Base-by-base conservation (phyloP, 2,329 filamentous ascomycete genomes). In the Aspergillus aculeatinus region DNA sequence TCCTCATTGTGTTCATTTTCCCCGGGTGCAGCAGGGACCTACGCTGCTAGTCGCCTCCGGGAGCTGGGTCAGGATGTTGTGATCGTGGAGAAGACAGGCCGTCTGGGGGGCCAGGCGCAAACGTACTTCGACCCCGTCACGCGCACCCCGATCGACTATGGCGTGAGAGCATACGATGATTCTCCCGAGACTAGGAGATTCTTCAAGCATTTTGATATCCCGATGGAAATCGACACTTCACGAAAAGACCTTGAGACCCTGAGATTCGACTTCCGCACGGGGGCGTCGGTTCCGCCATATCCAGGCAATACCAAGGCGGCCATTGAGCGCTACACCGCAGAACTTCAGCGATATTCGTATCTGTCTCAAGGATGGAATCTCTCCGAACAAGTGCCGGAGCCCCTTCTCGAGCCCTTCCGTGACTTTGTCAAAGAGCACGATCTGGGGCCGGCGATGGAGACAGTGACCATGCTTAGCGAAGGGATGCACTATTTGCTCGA, bases 381-480 rank as follows among this genome's bases (percentile, higher is more conserved):
- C 2, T 67, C 70, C 0, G 63, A 72, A 5, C 66, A 66, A 0
- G 64, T 76, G 4, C 71, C 73, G 0, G 70, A 70, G 44, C 72
- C 72, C 16, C 58, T 74, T 14, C 42, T 72, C 5, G 53, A 69
- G 16, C 66, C 71, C 1, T 73, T 74, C 63, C 60, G 63, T 1
- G 65, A 73, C 1, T 74, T 74, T 29, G 66, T 68, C 0, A 57
- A 63, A 23, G 68, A 68, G 35, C 65, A 74, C 55, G 39, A 63
- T n/a, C 51, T 73, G 5, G 59, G 65, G 9, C 56, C 63, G 2
- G 64, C 63, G 4, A 51, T 69, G 16, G 60, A 64, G n/a, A 23
- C 60, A 3, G 63, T 74, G 11, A 63, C 56, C 12, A 23, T 50
- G 29, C 67, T 63, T 19, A 58, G 51, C 9, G 63, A 70, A 25